A percentile compares a stretch with the other conserved stretches of the same genome.
phyloP scores from a whole-genome alignment of 1,284 basidiomycete species.

The Golubevia sp. region DNA sequence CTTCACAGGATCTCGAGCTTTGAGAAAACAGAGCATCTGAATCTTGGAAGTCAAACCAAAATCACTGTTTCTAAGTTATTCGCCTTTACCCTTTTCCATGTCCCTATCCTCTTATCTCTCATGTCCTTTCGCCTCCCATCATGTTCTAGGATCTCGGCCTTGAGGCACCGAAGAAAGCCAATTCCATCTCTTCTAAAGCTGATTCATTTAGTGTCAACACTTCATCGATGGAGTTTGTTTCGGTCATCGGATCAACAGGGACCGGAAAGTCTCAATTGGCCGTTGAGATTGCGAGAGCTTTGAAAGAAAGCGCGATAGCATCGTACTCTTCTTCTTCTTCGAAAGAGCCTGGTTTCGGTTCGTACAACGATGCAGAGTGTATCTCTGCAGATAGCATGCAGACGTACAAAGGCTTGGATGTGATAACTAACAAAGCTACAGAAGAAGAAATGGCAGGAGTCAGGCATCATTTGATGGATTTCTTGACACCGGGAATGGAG shows the following conservation, averaged over 20 bases:
- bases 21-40: constrained; percentile 6
- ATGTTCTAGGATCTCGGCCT: constrained; percentile 14
- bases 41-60: constrained; percentile 11
- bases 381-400: constrained; percentile 99
- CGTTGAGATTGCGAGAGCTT: constrained; percentile 77
- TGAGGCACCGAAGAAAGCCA: not conserved
- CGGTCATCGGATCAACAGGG: constrained; percentile 91
- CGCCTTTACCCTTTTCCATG: not conserved
- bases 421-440: constrained; percentile 94
- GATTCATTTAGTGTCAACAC: no score
- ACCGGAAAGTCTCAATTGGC: constrained; percentile 95
- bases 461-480: constrained; percentile 85
- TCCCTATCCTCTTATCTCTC: constrained; percentile 1
- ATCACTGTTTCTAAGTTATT: constrained; percentile 3
- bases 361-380: constrained; percentile 65
- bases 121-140: not conserved
- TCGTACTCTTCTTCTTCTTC: not conserved
- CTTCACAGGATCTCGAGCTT: constrained; percentile 26
- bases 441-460: constrained; percentile 76
- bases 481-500: constrained; percentile 81
- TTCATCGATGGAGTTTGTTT: constrained; percentile 70
- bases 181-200: no score
- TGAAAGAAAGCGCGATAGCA: constrained; percentile 46
- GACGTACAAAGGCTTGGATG: constrained; percentile 87
- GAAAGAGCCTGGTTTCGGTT: not conserved